Percentiles rank a stretch among this genome's conserved stretches.
phyloP scores from a whole-genome alignment of 202 grass and related monocot species.

The Setaria italica region DNA sequence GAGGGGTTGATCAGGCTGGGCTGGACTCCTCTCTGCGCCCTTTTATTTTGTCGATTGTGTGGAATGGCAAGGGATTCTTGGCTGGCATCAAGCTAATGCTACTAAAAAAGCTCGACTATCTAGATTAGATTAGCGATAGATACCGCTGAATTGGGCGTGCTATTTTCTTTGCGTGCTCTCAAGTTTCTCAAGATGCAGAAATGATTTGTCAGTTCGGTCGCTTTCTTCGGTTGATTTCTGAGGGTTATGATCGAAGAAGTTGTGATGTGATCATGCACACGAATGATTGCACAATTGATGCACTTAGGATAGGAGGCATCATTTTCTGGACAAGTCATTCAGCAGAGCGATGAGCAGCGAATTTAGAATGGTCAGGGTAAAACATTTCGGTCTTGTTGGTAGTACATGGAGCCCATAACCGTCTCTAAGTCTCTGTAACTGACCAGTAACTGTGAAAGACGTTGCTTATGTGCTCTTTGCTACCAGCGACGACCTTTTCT shows the following conservation, averaged over 20 bases:
- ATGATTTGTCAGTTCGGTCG: background rate
- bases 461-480: background rate
- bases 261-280: background rate
- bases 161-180: background rate
- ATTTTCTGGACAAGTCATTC: background rate
- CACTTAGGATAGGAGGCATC: background rate
- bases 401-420: background rate
- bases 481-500: background rate
- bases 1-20: background rate
- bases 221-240: constrained; percentile 8
- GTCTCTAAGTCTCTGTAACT: background rate
- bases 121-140: background rate
- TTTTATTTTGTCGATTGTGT: background rate
- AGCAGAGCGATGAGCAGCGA: background rate
- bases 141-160: background rate
- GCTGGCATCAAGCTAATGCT: background rate
- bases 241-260: background rate
- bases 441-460: background rate
- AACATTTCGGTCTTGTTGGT: background rate
- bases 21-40: background rate
- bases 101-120: background rate
- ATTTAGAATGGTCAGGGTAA: background rate
- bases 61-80: background rate
- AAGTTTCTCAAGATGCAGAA: background rate
- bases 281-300: background rate